phyloP scores from a whole-genome alignment of 192 early-diverging fungal species.

The Linnemannia schmuckeri region DNA sequence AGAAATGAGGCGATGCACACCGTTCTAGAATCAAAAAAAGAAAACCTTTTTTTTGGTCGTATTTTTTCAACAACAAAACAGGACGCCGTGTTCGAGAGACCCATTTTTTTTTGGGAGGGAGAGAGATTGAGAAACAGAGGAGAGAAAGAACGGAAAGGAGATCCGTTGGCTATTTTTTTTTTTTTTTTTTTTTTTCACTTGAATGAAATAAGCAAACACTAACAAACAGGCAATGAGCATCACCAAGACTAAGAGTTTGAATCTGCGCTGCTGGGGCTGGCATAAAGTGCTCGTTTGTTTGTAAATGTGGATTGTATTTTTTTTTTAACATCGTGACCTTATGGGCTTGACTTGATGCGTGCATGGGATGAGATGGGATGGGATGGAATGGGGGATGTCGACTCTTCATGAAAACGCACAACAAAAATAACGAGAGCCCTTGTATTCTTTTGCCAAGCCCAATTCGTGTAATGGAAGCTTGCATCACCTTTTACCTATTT shows the following conservation, averaged over 20 bases:
- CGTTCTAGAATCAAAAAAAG: neutral
- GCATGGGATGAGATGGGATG: neutral
- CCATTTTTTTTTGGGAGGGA: neutral
- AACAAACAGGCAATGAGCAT: neutral
- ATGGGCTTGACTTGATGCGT: neutral
- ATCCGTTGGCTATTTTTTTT: neutral
- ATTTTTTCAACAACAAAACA: neutral
- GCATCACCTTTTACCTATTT: neutral
- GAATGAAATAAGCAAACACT: neutral
- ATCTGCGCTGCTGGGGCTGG: neutral
- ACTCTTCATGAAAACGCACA: neutral
- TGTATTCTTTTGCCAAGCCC: neutral
- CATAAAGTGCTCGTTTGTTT: neutral
- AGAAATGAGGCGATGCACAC: neutral
- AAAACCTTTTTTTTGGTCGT: neutral
- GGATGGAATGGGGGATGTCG: neutral
- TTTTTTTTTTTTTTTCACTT: neutral
- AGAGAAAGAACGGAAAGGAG: neutral
- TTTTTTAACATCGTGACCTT: neutral
- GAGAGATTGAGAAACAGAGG: neutral
- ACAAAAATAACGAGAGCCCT: neutral
- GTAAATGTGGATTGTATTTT: neutral
- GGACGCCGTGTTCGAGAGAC: neutral
- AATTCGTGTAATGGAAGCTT: neutral
- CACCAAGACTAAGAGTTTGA: neutral